phyloP scores from a whole-genome alignment of 768 basidiomycete genomes.

The Inosperma sp. region DNA sequence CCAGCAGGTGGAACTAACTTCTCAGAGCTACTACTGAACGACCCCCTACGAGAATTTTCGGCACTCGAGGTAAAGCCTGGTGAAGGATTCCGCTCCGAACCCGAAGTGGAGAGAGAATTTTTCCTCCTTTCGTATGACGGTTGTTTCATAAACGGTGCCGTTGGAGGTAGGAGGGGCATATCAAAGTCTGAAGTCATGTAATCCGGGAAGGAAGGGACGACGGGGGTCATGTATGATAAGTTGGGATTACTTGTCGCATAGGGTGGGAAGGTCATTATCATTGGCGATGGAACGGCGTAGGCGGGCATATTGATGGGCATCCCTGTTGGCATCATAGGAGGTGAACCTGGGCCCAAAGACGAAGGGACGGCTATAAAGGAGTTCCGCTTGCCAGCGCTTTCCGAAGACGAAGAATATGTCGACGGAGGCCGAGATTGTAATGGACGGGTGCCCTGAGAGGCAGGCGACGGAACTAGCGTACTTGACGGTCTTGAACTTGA shows the following conservation, averaged over 20 bases:
- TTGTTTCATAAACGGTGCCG: slow-evolving; percentile 72
- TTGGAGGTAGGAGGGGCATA: slow-evolving; percentile 67
- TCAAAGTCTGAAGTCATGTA: not conserved
- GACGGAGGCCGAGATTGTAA: slow-evolving; percentile 11
- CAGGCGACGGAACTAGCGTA: not conserved
- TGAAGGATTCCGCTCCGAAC: slow-evolving; percentile 26
- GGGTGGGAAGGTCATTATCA: slow-evolving; percentile 5
- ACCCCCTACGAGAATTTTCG: slow-evolving; percentile 35
- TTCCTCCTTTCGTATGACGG: slow-evolving; percentile 41
- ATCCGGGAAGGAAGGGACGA: slow-evolving; percentile 3
- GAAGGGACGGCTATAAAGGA: slow-evolving; percentile 1
- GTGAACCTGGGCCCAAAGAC: not conserved
- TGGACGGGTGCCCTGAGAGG: not conserved
- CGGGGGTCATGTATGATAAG: slow-evolving; percentile 1
- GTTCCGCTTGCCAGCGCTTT: slow-evolving; percentile 4
- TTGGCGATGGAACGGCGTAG: slow-evolving; percentile 2
- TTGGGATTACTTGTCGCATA: slow-evolving; percentile 8
- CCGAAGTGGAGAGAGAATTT: too few relatives aligned
- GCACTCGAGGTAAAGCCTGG: slow-evolving; percentile 30
- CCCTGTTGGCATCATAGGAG: slow-evolving; percentile 1
- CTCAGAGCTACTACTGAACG: slow-evolving; percentile 33
- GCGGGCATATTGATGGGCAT: slow-evolving; percentile 3
- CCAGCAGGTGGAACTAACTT: too few relatives aligned
- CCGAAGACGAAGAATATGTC: slow-evolving; percentile 32
- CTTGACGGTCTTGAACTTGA: slow-evolving; percentile 7